Evolutionary conservation across 768 basidiomycete species (phyloP).

Genomic region (Gymnopilus dilepis): DNA sequence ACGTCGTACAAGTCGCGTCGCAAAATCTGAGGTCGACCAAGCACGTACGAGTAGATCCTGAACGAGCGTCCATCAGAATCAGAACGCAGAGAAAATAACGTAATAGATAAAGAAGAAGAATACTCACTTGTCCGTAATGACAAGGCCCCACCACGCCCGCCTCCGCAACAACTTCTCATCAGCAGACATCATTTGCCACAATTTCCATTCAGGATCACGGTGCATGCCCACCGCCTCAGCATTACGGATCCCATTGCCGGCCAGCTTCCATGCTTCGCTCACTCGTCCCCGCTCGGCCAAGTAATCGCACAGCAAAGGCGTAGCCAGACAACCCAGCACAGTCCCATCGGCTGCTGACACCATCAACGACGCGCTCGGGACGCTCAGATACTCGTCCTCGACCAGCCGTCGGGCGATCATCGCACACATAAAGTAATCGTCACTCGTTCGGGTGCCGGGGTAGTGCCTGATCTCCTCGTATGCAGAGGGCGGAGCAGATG

Average conservation of each 20-base stretch:
- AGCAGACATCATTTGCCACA: constrained; percentile 49
- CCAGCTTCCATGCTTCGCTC: constrained; percentile 55
- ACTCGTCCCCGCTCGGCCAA: constrained; percentile 51
- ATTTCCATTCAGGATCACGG: constrained; percentile 45
- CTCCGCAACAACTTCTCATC: constrained; percentile 47
- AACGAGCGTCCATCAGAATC: neutral
- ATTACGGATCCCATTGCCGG: constrained; percentile 44
- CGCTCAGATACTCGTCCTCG: constrained; percentile 48
- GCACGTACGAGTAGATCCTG: constrained; percentile 39
- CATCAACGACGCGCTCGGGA: constrained; percentile 38
- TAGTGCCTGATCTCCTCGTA: constrained; percentile 23
- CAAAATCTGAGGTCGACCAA: constrained; percentile 52
- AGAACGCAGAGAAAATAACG: neutral
- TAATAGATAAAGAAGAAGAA: neutral
- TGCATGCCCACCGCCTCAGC: constrained; percentile 50
- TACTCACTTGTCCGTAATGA: constrained; percentile 48
- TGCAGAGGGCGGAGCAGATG: constrained; percentile 40
- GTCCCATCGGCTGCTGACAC: constrained; percentile 51
- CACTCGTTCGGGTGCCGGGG: constrained; percentile 20
- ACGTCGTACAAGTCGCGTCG: constrained; percentile 43
- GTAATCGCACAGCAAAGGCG: constrained; percentile 49
- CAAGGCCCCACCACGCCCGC: constrained; percentile 50
- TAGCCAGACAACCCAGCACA: constrained; percentile 50
- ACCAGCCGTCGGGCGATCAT: constrained; percentile 51
- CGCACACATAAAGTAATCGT: constrained; percentile 46